Evolutionary conservation across 169 alveolate species (phyloP), one percentile per base, ranked within the genome.

Genomic region (Plasmodium yoelii): DNA sequence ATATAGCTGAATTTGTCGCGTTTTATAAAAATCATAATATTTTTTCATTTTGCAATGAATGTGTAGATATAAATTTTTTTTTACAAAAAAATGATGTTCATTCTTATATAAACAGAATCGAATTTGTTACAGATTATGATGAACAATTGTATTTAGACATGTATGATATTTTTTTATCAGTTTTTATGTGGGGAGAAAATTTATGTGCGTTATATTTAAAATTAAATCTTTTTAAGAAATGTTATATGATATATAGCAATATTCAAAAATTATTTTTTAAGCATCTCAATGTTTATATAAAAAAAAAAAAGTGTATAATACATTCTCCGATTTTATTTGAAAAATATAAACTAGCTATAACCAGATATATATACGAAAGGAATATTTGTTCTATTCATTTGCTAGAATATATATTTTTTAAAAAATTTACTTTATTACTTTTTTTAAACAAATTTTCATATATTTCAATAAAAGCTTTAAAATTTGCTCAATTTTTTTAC

Each of bases 391-490:
- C 90, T 47, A 51, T 82, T 13, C 90, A 82, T 46, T 67, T 82
- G 68, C 68, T 82, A 70, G 90, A 82, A 42, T 64, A 82, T 28
- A 82, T 82, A 67, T 82, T 82, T 65, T 82, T 67, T 82, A 82
- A 82, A 82, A 67, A 82, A 53, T 55, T 82, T 47, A 67, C 90
- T 8, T 26, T 82, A 12, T 51, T 82, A 53, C 82, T 82, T 13
- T 61, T 67, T 68, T 82, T 82, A 82, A 82, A 82, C 44, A 82
- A 82, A 39, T 82, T 60, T 82, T 42, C 90, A 13, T 67, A 82
- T 47, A 42, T 82, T 6, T 82, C 90, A 13, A 65, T 63, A 34
- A 82, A 82, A 53, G 90, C 90, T 55, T 61, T 82, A 82, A 82
- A 47, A 47, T 82, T 82, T 82, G 24, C 90, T 44, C 47, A 82